Percentiles rank a stretch among this genome's conserved stretches.
Conservation (phyloP, 2,329 filamentous ascomycete species). For the Drechslerella stenobrocha region DNA sequence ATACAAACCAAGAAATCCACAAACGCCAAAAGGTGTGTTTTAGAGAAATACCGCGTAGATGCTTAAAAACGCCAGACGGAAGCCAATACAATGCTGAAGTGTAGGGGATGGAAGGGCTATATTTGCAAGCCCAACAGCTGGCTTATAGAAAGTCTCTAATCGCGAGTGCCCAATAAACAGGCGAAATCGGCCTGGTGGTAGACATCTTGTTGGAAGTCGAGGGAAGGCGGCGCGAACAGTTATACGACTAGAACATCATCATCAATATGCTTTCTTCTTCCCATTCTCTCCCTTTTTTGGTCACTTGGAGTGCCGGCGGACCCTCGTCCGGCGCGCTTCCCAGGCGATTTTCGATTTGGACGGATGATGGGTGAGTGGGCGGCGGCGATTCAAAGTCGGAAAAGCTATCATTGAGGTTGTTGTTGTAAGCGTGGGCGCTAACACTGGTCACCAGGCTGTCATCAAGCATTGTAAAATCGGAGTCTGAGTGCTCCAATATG, state of each 20-base stretch:
- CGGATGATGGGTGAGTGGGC: not conserved
- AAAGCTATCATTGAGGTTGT: conserved; percentile 22
- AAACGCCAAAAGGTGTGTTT: too few relatives aligned
- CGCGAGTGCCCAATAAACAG: too few relatives aligned
- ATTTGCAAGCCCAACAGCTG: too few relatives aligned
- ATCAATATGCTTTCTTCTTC: conserved; percentile 31
- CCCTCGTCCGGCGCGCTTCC: not conserved
- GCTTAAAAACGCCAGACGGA: too few relatives aligned
- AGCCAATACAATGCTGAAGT: too few relatives aligned
- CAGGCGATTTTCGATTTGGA: not conserved
- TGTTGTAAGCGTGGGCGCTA: not conserved
- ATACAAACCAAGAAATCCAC: too few relatives aligned
- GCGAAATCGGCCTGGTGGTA: too few relatives aligned
- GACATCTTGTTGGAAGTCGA: conserved; percentile 7
- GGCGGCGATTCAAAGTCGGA: not conserved
- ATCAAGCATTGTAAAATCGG: conserved; percentile 16
- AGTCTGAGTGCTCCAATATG: conserved; percentile 18
- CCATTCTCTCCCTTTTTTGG: not conserved
- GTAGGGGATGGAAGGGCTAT: too few relatives aligned
- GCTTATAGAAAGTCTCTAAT: too few relatives aligned
- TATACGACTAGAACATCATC: conserved; percentile 38
- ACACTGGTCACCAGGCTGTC: conserved; percentile 5
- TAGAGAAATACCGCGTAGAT: too few relatives aligned
- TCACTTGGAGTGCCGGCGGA: conserved; percentile 6
- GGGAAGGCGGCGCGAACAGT: conserved; percentile 6